These are phyloP conservation scores for Teratosphaeria epicoccoides DNA, from an alignment of 2,329 filamentous ascomycete species.

Conservation along the genomic window DNA sequence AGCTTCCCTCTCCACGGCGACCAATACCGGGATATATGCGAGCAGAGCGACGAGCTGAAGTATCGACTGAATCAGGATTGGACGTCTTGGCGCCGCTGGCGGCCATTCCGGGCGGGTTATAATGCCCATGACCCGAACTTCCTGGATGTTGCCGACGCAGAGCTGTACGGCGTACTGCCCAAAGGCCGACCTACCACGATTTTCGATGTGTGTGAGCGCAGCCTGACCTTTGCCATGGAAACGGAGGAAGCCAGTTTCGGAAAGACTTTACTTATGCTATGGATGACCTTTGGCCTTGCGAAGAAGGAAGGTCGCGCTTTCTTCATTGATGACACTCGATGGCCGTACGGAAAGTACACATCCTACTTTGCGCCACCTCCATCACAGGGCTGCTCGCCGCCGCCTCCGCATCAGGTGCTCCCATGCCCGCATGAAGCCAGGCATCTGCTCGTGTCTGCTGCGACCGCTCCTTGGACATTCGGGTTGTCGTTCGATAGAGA, in stretches of 20 bases:
- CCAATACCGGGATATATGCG: conserved; percentile 61
- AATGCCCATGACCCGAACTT: conserved; percentile 58
- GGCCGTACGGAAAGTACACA: conserved; percentile 67
- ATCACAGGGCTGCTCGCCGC: conserved; percentile 54
- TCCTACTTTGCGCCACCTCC: conserved; percentile 62
- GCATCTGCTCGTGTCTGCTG: conserved; percentile 63
- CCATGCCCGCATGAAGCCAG: conserved; percentile 68
- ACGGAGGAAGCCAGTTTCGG: conserved; percentile 65
- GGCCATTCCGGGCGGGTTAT: conserved; percentile 39
- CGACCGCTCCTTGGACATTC: conserved; percentile 56
- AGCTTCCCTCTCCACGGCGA: conserved; percentile 56
- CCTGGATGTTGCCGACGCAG: conserved; percentile 63
- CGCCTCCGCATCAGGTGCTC: conserved; percentile 63
- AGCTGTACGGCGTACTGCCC: conserved; percentile 50
- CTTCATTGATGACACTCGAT: conserved; percentile 75
- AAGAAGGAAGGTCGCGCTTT: conserved; percentile 63
- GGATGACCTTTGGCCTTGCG: conserved; percentile 74
- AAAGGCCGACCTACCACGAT: conserved; percentile 9
- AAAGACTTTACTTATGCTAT: conserved; percentile 64
- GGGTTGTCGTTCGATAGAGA: conserved; percentile 47
- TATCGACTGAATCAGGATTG: conserved; percentile 10
- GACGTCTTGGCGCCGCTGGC: conserved; percentile 22
- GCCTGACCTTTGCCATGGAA: conserved; percentile 70
- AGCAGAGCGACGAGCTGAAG: conserved; percentile 38
- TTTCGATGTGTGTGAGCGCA: conserved; percentile 52